Evolutionary conservation across 139 green algal species (phyloP), one percentile per base, ranked within the genome.

Genomic region (Protoeuglena noctilucae): DNA sequence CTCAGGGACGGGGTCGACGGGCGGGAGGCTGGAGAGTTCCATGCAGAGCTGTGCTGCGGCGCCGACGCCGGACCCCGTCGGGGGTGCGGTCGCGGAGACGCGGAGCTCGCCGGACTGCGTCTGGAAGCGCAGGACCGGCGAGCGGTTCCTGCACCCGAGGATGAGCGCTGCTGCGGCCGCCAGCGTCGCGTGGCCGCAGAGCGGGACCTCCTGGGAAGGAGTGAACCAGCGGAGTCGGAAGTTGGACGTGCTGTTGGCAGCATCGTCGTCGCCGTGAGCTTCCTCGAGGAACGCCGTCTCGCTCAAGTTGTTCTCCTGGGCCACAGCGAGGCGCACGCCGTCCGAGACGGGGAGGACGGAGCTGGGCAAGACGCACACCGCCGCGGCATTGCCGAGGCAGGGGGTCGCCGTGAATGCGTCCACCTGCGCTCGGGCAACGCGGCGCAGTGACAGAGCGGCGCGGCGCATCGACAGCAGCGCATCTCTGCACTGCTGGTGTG

Each of bases 251-350:
- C 27, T 49, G 27, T 22, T 52, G 1, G 28, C 4, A 22, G 70
- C 74, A 19, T 49, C 26, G 26, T 55, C 28, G 3, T 19, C 48
- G 16, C 48, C 39, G 46, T 43, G 39, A 3, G 23, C 54, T n/a
- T n/a, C n/a, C 40, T 71, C 63, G 9, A 88, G 29, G 40, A 78
- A 93, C 0, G 83, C 83, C 3, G 83, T 93, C 51, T 93, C 83
- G 1, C 58, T 63, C 3, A 85, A 65, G 53, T 91, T 93, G 18
- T 76, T 81, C 45, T 93, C 83, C 14, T 55, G 60, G 16, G 83
- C 83, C 19, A 88, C 76, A 0, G 45, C 49, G 48, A 73, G 65
- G 3, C 69, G 56, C 5, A 63, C 30, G 5, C 48, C 14, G 19
- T 71, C 53, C 2, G 27, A n/a, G 19, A 62, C 21, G 3, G 64